Conservation (phyloP, 2,329 filamentous ascomycete species). For the Cercospora sp. region DNA sequence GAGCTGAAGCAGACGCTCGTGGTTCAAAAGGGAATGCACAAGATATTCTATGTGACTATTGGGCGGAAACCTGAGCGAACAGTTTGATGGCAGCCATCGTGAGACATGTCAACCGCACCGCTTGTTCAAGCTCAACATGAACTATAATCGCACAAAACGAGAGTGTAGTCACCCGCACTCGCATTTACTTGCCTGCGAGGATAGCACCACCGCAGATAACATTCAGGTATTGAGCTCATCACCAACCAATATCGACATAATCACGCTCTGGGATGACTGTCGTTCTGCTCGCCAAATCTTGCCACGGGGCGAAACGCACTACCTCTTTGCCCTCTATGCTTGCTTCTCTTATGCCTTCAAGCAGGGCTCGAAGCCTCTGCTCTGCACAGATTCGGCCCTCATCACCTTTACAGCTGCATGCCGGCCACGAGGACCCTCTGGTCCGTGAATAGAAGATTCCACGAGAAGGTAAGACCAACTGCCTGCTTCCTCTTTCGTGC, state of each 20-base stretch:
- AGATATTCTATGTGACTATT: slow-evolving; percentile 19
- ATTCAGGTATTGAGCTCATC: neutral
- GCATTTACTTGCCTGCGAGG: neutral
- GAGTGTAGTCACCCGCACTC: neutral
- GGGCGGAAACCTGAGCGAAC: slow-evolving; percentile 18
- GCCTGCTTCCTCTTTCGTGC: neutral
- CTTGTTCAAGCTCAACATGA: neutral
- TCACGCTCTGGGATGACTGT: neutral
- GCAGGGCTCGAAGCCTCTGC: neutral
- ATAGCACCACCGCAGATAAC: neutral
- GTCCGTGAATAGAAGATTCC: neutral
- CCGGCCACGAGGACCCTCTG: neutral
- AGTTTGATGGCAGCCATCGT: neutral
- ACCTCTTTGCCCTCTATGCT: neutral
- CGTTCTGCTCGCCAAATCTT: neutral
- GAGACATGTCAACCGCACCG: neutral
- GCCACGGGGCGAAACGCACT: neutral
- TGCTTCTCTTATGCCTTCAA: neutral
- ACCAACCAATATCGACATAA: neutral
- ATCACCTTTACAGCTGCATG: neutral
- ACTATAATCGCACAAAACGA: neutral
- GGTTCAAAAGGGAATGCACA: slow-evolving; percentile 8
- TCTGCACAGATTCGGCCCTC: neutral
- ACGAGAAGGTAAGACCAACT: neutral
- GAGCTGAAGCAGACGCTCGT: slow-evolving; percentile 19